Percentiles rank a stretch among this genome's conserved stretches.
These are phyloP conservation scores for Litchi chinensis DNA, from an alignment of 345 rosid species.

Conservation along the genomic window DNA sequence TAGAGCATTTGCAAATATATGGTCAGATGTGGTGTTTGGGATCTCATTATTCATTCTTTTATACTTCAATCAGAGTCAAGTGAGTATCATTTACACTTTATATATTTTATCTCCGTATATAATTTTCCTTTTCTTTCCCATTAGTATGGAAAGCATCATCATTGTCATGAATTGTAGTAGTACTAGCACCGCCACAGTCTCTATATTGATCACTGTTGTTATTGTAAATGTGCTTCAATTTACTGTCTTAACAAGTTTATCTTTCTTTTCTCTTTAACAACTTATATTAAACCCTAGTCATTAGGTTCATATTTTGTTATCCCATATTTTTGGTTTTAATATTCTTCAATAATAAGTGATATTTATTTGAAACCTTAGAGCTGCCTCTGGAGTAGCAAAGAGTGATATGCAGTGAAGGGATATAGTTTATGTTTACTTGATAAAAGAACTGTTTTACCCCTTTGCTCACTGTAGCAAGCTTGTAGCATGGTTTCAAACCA, in stretches of 20 bases:
- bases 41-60: slow-evolving; percentile 74
- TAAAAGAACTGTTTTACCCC: not conserved
- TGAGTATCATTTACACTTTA: slow-evolving; percentile 35
- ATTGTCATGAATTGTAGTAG: not conserved
- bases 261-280: not conserved
- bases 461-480: not conserved
- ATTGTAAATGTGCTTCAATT: not conserved
- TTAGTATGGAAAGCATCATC: not conserved
- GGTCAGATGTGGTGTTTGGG: slow-evolving; percentile 93
- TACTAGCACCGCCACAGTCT: not conserved
- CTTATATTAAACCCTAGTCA: not conserved
- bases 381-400: not conserved
- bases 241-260: not conserved
- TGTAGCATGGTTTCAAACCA: not conserved
- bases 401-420: not conserved
- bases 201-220: not conserved
- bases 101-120: not conserved
- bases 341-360: not conserved
- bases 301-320: not conserved
- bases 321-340: not conserved
- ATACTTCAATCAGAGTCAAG: slow-evolving; percentile 83
- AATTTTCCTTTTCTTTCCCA: not conserved
- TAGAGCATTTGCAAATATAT: slow-evolving; percentile 90
- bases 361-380: not conserved
- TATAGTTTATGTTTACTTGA: not conserved